Evolutionary conservation across 129 eudicot species (phyloP).

Genomic region (Tanacetum coccineum): DNA sequence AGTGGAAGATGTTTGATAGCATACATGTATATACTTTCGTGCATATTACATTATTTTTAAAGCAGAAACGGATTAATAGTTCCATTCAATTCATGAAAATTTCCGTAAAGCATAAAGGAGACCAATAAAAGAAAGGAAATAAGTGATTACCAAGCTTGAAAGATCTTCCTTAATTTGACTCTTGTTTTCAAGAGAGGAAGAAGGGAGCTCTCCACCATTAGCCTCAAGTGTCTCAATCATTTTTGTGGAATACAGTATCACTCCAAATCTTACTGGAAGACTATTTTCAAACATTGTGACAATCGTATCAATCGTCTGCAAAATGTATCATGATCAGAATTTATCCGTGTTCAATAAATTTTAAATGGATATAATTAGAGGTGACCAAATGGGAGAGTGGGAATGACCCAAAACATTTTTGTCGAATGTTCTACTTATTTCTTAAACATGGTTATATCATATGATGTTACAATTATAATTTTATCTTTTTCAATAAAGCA

Average conservation of each 20-base stretch:
- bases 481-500: too few species aligned
- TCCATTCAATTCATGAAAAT: neutral
- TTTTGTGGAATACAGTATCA: slow-evolving; percentile 69
- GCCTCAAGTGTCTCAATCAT: slow-evolving; percentile 54
- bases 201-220: slow-evolving; percentile 58
- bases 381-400: neutral
- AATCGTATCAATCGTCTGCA: slow-evolving; percentile 71
- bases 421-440: too few species aligned
- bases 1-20: neutral
- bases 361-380: neutral
- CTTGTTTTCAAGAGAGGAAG: slow-evolving; percentile 35
- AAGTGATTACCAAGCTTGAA: slow-evolving; percentile 69
- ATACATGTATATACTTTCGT: too few species aligned
- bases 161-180: slow-evolving; percentile 53
- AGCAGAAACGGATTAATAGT: neutral
- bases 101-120: slow-evolving; percentile 6
- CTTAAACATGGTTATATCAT: too few species aligned
- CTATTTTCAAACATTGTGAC: slow-evolving; percentile 69
- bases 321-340: slow-evolving; percentile 7
- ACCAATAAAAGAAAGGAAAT: slow-evolving; percentile 4
- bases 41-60: too few species aligned
- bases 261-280: slow-evolving; percentile 89
- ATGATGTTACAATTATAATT: too few species aligned
- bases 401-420: too few species aligned
- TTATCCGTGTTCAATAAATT: neutral